These are phyloP conservation scores for Penicillium psychrosexuale DNA, from an alignment of 2,329 filamentous ascomycete genomes.

Conservation along the genomic window DNA sequence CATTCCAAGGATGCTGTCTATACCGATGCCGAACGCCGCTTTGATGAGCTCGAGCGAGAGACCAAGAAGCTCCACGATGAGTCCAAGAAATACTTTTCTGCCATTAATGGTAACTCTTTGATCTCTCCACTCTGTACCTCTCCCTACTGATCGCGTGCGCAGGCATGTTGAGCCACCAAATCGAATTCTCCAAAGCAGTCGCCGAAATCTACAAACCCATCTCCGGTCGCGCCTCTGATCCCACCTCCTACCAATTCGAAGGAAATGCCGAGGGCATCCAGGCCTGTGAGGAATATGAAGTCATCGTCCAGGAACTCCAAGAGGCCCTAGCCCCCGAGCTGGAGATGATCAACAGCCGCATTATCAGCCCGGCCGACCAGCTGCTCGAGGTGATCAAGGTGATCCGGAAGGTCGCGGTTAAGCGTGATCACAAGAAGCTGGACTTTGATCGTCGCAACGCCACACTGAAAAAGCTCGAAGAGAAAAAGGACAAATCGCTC, in stretches of 20 bases:
- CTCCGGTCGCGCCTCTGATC: constrained; percentile 91
- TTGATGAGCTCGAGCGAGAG: constrained; percentile 88
- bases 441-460: constrained; percentile 88
- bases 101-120: constrained; percentile 70
- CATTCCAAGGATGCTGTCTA: constrained; percentile 94
- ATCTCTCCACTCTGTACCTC: neutral
- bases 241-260: constrained; percentile 73
- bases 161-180: constrained; percentile 94
- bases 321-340: constrained; percentile 85
- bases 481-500: constrained; percentile 92
- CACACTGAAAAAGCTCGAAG: constrained; percentile 86
- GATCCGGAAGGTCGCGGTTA: constrained; percentile 80
- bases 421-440: constrained; percentile 95
- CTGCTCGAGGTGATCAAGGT: constrained; percentile 92
- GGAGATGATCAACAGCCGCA: constrained; percentile 91
- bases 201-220: constrained; percentile 98
- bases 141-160: neutral
- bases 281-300: constrained; percentile 95
- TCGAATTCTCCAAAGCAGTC: constrained; percentile 95
- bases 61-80: constrained; percentile 97
- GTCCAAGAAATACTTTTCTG: constrained; percentile 94
- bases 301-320: constrained; percentile 83
- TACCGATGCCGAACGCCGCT: constrained; percentile 88
- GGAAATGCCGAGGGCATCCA: constrained; percentile 90
- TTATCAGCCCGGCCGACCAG: constrained; percentile 90